A percentile compares a stretch with the other conserved stretches of the same genome.
Conservation (phyloP, 2,329 filamentous ascomycete genomes). For the Dothideomycetes sp. region DNA sequence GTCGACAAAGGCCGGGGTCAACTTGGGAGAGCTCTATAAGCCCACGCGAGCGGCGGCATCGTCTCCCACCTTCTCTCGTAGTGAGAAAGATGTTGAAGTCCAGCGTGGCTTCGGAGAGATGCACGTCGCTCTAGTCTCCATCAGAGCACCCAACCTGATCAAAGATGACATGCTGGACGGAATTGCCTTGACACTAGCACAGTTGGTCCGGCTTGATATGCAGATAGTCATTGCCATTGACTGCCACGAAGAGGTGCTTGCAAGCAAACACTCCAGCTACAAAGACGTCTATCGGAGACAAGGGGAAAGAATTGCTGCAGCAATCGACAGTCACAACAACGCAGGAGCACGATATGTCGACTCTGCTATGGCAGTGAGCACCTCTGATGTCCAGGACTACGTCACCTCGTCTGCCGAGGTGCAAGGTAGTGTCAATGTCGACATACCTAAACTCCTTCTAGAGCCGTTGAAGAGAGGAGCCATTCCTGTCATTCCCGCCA, state of each 20-base stretch:
- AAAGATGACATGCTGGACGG: slow-evolving; percentile 59
- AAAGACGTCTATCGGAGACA: slow-evolving; percentile 38
- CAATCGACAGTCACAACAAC: slow-evolving; percentile 59
- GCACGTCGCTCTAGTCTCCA: slow-evolving; percentile 77
- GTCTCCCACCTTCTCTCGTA: slow-evolving; percentile 45
- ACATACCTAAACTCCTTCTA: slow-evolving; percentile 43
- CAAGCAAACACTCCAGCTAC: neutral
- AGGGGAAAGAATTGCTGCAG: slow-evolving; percentile 60
- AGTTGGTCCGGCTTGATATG: slow-evolving; percentile 73
- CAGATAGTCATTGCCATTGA: slow-evolving; percentile 76
- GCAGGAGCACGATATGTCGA: slow-evolving; percentile 60
- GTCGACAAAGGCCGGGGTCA: slow-evolving; percentile 37
- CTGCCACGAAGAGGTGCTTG: slow-evolving; percentile 34
- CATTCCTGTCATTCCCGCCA: slow-evolving; percentile 58
- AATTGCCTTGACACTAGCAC: slow-evolving; percentile 71
- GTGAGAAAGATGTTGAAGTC: slow-evolving; percentile 24
- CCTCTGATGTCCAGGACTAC: slow-evolving; percentile 11
- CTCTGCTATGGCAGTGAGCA: slow-evolving; percentile 33
- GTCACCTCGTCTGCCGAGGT: slow-evolving; percentile 23
- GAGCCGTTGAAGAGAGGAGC: slow-evolving; percentile 56
- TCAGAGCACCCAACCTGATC: slow-evolving; percentile 62
- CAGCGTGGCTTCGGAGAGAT: slow-evolving; percentile 22
- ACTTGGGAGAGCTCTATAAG: slow-evolving; percentile 50
- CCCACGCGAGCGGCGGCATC: slow-evolving; percentile 46
- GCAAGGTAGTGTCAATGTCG: slow-evolving; percentile 27